A percentile compares a stretch with the other conserved stretches of the same genome.
These are phyloP conservation scores for Tilletia setariae DNA, from an alignment of 1,284 basidiomycete genomes.

Conservation along the genomic window DNA sequence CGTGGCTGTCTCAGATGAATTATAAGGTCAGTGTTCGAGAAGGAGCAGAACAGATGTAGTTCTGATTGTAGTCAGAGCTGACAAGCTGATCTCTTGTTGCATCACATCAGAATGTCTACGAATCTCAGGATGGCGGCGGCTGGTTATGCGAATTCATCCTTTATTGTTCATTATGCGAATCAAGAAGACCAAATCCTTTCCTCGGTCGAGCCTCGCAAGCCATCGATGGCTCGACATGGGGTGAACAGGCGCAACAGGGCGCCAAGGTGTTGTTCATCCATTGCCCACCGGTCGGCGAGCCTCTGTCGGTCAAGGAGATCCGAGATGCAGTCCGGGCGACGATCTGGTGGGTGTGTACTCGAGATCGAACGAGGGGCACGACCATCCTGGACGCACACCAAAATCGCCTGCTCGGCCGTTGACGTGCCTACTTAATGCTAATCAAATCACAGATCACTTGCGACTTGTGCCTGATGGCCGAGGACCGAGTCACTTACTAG, in stretches of 20 bases:
- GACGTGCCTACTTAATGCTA: too few relatives aligned
- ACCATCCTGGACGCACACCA: slow-evolving; percentile 2
- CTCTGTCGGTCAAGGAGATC: neutral
- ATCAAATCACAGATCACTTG: too few relatives aligned
- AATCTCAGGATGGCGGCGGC: slow-evolving; percentile 1
- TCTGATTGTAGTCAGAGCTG: neutral
- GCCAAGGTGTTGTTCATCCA: slow-evolving; percentile 15
- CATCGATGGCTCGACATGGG: neutral
- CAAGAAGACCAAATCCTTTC: neutral
- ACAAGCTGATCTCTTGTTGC: neutral
- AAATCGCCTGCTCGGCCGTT: neutral
- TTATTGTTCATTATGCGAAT: slow-evolving; percentile 6
- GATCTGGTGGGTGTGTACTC: slow-evolving; percentile 14
- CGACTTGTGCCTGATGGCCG: too few relatives aligned
- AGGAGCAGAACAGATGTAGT: neutral
- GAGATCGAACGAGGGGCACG: neutral
- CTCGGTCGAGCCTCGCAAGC: neutral
- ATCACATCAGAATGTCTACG: slow-evolving; percentile 4
- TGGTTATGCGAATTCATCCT: slow-evolving; percentile 17
- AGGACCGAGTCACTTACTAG: too few relatives aligned
- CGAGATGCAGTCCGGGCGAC: neutral
- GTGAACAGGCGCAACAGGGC: neutral
- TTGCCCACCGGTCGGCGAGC: slow-evolving; percentile 12
- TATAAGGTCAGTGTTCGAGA: neutral
- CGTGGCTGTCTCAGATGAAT: slow-evolving; percentile 7